Evolutionary conservation across 2,329 filamentous ascomycete species (phyloP), one percentile per base, ranked within the genome.

Genomic region (Fusarium algeriense): DNA sequence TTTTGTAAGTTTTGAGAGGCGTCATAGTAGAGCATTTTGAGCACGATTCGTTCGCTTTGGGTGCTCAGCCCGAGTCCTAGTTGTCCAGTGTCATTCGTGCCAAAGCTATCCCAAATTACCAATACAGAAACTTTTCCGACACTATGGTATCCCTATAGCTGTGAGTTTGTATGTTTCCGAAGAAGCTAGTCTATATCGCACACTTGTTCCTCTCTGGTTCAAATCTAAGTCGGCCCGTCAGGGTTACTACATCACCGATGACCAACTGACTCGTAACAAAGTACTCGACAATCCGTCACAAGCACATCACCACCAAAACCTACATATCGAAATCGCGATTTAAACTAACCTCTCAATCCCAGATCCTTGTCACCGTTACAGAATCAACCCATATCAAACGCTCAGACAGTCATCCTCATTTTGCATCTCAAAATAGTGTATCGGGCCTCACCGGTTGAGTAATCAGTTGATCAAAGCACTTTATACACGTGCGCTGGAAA

Each of bases 361-460:
- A 52, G 38, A 45, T 63, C 63, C 43, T 23, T 63, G 64, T 62
- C 63, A 56, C 63, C 43, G 49, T 49, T 44, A 55, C n/a, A 30
- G 23, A 20, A 44, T 56, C 48, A 34, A 35, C 38, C 41, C 44
- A 46, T 61, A 10, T 9, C 7, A 38, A 15, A 37, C 38, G 26
- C 46, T 40, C 7, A 48, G 30, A n/a, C 8, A 20, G 46, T 26
- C 26, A 40, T 54, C 2, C 7, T 15, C 10, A 53, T 30, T 9
- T 32, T 53, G 34, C 12, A 20, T 34, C 14, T 34, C 20, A 19
- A 28, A 40, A 19, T 8, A 12, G 19, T 32, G 10, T 10, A 37
- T 62, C 28, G n/a, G 64, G 63, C 63, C 40, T 67, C 64, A 67
- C 63, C 63, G 61, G 52, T 30, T 49, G 20, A 30, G 48, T 37